Base-by-base conservation (phyloP, 2,329 filamentous ascomycete genomes). In the Aspergillus costaricaensis region DNA sequence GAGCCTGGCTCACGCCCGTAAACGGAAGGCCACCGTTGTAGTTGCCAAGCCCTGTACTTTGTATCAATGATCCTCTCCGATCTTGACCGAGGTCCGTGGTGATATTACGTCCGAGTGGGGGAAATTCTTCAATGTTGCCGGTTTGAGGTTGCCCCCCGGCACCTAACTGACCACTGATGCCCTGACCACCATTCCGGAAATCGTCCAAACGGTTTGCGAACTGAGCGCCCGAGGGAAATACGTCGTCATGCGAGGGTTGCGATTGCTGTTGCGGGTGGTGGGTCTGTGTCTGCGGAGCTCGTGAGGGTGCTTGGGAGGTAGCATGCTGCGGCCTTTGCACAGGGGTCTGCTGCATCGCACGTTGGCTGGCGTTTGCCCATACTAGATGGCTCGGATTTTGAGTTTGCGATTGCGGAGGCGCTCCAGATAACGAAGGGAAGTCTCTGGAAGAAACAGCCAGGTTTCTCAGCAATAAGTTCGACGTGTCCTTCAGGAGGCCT, bases 401-500 rank as follows among this genome's bases (percentile, higher is more conserved):
- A 43, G 77, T 70, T 58, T 81, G 82, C 58, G 83, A 81, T 65
- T 83, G 78, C 70, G 86, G 83, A 32, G 84, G 80, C 17, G 81
- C 80, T 59, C 83, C 83, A 48, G 85, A 86, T 67, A 88, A 75
- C 10, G 84, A 85, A 50, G 86, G 86, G 59, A 88, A 88, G 70
- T 88, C 86, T 70, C 86, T 88, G 59, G 54, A 58, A 59, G 32
- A 12, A 49, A 23, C 6, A 49, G 58, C 44, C 61, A 38, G 38
- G n/a, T 10, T 55, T 50, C 49, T 63, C 43, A 65, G 61, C 51
- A 19, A 53, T 30, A 44, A 50, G 39, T 55, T 58, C 38, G 17
- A 55, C 12, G 17, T 23, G 19, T 30, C 27, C 27, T 47, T 50
- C 44, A n/a, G 43, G 19, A 32, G 30, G 36, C 38, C 30, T 27